Base-by-base conservation (phyloP, 2,329 filamentous ascomycete genomes). In the Aspergillus sp. region DNA sequence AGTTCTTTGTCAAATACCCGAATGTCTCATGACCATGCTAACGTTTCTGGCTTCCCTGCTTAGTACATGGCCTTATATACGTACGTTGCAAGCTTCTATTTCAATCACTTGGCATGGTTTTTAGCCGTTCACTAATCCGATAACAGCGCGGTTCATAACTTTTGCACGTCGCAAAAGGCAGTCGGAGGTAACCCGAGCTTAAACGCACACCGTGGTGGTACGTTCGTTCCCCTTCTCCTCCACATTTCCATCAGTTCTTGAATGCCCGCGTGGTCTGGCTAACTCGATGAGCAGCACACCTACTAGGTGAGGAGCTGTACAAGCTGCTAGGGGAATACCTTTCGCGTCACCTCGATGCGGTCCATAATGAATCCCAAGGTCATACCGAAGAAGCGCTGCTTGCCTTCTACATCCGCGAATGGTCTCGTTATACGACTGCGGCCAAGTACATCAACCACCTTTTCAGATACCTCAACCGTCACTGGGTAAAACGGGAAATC, bases 401-500 rank as follows among this genome's bases (percentile, higher is more conserved):
- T 29, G 84, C 85, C 20, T 98, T 94, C 77, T 99, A 99, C 76
- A 99, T 98, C 75, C 87, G 90, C 72, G 93, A 99, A 82, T 99
- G 95, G 95, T 88, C 90, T 66, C 87, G 95, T 62, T 99, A 97
- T 79, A 99, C 95, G 2, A 91, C 90, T 14, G 94, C 95, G 1
- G 95, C 93, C 60, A 96, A 96, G 77, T 99, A 96, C 79, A 95
- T 97, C 75, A 96, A 99, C 77, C 94, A 99, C 74, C 81, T 99
- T 7, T 99, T 99, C 82, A 84, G 90, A 56, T 99, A 99, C 73
- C 86, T 99, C 26, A 99, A 99, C 73, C 87, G 95, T 31, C 95
- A 99, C 78, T 99, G 96, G 95, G 95, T 99, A 2, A 99, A 97
- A 83, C 85, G 95, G 31, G 95, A 99, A 79, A 96, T 99, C 79